These are phyloP conservation scores for Solanum raphanifolium DNA, from an alignment of 257 asterid genomes.

Conservation along the genomic window DNA sequence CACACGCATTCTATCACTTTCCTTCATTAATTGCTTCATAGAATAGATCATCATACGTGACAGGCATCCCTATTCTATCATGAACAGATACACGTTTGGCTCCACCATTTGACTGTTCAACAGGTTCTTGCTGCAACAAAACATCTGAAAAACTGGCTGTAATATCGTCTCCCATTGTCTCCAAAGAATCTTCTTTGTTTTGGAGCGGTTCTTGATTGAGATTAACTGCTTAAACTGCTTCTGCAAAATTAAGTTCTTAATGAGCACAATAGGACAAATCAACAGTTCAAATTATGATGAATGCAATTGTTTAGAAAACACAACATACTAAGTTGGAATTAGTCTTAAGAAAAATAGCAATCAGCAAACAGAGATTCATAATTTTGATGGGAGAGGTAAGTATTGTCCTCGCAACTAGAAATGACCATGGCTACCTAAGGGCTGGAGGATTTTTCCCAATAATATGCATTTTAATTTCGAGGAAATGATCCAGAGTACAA, in stretches of 20 bases:
- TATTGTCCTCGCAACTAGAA: not conserved
- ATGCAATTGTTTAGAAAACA: not conserved
- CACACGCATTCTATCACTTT: not conserved
- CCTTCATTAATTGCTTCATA: slow-evolving; percentile 1
- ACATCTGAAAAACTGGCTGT: slow-evolving; percentile 5
- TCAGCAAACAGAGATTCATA: not conserved
- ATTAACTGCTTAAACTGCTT: slow-evolving; percentile 50
- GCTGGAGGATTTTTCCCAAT: not conserved
- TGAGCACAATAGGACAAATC: not conserved
- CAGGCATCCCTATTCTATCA: slow-evolving; percentile 63
- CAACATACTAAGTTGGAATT: not conserved
- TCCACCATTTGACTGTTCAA: slow-evolving; percentile 8
- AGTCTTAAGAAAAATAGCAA: not conserved
- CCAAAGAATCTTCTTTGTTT: slow-evolving; percentile 18
- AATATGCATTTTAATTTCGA: not conserved
- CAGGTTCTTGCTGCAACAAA: slow-evolving; percentile 12
- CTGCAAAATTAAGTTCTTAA: slow-evolving; percentile 26
- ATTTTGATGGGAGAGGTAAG: not conserved
- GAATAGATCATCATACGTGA: slow-evolving; percentile 57
- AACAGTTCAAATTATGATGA: not conserved
- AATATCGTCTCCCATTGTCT: not conserved
- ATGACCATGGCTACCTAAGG: not conserved
- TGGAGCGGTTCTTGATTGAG: slow-evolving; percentile 16
- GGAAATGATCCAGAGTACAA: not conserved
- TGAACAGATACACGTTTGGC: slow-evolving; percentile 42